Conservation (phyloP, 345 rosid genomes). For the Populus tremula region DNA sequence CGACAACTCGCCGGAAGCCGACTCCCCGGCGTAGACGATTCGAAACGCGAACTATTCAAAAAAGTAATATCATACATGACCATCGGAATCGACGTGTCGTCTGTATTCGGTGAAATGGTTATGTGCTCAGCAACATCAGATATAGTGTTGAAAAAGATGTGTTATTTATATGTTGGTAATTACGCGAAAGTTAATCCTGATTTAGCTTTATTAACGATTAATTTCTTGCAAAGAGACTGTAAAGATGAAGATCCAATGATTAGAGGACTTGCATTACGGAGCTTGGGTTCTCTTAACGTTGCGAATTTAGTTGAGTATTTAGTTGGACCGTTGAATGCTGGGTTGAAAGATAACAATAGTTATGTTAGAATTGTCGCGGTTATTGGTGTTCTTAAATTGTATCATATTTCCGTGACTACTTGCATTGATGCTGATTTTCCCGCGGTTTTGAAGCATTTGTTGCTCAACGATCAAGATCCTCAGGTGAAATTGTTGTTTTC, state of each 20-base stretch:
- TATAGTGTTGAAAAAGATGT: conserved; percentile 97
- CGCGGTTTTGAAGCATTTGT: conserved; percentile 67
- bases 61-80: conserved; percentile 95
- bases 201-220: conserved; percentile 83
- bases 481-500: conserved; percentile 51
- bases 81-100: conserved; percentile 85
- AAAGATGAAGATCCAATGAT: conserved; percentile 95
- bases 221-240: conserved; percentile 96
- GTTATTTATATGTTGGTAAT: conserved; percentile 93
- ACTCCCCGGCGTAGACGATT: conserved; percentile 91
- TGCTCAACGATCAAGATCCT: conserved; percentile 80
- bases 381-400: conserved; percentile 80
- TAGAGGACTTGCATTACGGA: conserved; percentile 90
- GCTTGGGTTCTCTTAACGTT: conserved; percentile 82
- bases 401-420: conserved; percentile 80
- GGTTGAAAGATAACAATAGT: conserved; percentile 75
- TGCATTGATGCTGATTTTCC: conserved; percentile 91
- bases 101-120: conserved; percentile 96
- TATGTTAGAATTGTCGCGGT: conserved; percentile 91
- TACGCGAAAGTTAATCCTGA: conserved; percentile 96
- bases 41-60: conserved; percentile 91
- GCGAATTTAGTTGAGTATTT: conserved; percentile 92
- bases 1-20: conserved; percentile 97
- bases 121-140: conserved; percentile 99
- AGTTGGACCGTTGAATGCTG: conserved; percentile 87